These are phyloP conservation scores for Leucogyrophana mollusca DNA, from an alignment of 768 basidiomycete genomes.

Conservation along the genomic window DNA sequence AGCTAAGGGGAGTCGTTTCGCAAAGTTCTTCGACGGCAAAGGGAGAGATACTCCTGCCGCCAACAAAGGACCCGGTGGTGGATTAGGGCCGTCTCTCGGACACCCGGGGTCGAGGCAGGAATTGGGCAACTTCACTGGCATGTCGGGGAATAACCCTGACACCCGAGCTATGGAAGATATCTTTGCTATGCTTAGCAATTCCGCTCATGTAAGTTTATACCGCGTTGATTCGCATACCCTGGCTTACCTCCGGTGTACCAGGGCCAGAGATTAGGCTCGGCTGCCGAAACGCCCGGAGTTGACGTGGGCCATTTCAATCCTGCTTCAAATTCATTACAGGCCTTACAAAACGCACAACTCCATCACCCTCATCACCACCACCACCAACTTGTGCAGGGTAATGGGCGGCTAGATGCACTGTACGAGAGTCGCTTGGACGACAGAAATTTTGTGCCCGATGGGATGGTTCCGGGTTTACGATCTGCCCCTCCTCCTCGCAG, in stretches of 20 bases:
- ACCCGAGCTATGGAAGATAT: constrained; percentile 75
- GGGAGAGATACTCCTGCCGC: constrained; percentile 38
- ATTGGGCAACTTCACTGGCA: constrained; percentile 30
- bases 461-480: constrained; percentile 82
- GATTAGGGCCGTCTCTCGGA: constrained; percentile 46
- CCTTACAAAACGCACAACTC: constrained; percentile 41
- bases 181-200: constrained; percentile 77
- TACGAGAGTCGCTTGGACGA: constrained; percentile 77
- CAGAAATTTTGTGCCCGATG: constrained; percentile 78
- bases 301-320: constrained; percentile 23
- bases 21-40: constrained; percentile 86
- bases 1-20: constrained; percentile 79
- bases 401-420: constrained; percentile 57
- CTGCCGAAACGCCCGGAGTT: constrained; percentile 21
- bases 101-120: constrained; percentile 49
- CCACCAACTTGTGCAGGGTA: constrained; percentile 36
- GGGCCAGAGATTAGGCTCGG: constrained; percentile 25
- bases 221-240: not conserved
- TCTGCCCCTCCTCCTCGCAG: constrained; percentile 60
- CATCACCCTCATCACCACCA: constrained; percentile 39
- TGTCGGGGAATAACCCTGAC: constrained; percentile 41
- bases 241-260: constrained; percentile 7
- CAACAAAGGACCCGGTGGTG: constrained; percentile 38
- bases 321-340: constrained; percentile 31
- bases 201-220: constrained; percentile 58